Base-by-base conservation (phyloP, 371 early-diverging fungal genomes). In the Coemansia sp. region DNA sequence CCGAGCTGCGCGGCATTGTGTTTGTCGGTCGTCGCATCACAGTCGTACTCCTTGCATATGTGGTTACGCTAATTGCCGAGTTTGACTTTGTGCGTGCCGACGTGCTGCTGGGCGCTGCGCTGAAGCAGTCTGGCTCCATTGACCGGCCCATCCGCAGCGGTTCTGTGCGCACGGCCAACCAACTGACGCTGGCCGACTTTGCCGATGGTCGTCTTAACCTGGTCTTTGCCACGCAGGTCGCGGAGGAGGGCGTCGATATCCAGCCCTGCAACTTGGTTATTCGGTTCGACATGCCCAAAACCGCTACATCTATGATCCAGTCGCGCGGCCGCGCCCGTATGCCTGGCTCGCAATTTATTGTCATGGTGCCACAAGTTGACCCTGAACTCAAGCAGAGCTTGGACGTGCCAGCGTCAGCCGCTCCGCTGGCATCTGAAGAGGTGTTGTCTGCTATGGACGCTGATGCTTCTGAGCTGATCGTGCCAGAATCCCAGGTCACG, bases 201-300 rank as follows among this genome's bases (percentile, higher is more conserved):
- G 80, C 89, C 32, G 71, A 70, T 1, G 92, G 92, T 29, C 76
- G 80, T 6, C 58, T 87, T 40, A 94, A 94, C 62, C 70, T 94
- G 23, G 73, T 99, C 4, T 87, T 98, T 36, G 92, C 96, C 8
- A 98, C 99, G 8, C 88, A 89, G 77, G 96, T 99, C 15, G 97
- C 94, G 24, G 97, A 98, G 70, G 96, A 99, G 81, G 99, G 99
- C 3, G 80, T 99, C 3, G 99, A 99, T 80, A 94, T 99, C 59
- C 91, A 90, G 63, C 88, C 93, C 0, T 97, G 98, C 80, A 96
- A 93, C 61, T 75, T 96, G 40, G 97, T 99, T 19, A 86, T 99
- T 17, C 83, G 91, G 86, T 96, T 95, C 78, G 94, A 95, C 54
- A 86, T 92, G 58, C 86, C 87, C 40, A 66, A 82, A 5, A 89